Evolutionary conservation across 176 grass and related monocot genomes (phyloP).

Genomic region (Oryza officinalis): DNA sequence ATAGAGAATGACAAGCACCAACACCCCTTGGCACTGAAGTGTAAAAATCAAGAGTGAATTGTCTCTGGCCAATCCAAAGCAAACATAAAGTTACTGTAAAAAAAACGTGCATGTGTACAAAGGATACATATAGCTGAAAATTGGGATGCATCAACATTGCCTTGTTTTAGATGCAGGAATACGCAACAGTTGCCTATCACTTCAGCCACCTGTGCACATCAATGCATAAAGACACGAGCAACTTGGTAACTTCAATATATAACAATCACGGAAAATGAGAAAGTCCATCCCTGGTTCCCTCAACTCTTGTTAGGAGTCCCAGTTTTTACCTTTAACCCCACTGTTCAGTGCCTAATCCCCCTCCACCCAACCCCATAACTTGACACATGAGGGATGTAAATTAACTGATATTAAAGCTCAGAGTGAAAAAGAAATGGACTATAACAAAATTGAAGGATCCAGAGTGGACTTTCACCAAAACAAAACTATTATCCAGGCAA

Average conservation of each 20-base stretch:
- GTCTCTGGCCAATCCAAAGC: background rate
- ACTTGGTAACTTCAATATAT: background rate
- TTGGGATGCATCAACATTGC: constrained; percentile 73
- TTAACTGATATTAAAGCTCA: background rate
- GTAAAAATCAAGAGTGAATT: background rate
- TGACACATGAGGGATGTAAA: background rate
- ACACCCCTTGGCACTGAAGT: background rate
- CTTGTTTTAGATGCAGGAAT: constrained; percentile 85
- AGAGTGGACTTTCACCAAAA: background rate
- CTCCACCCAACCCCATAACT: no score
- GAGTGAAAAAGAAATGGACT: background rate
- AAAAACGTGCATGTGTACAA: constrained; percentile 3
- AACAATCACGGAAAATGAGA: background rate
- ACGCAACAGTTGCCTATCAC: constrained; percentile 66
- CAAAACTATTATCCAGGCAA: background rate
- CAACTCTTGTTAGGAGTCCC: background rate
- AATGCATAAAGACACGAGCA: constrained; percentile 16
- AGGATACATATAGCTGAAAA: constrained; percentile 99
- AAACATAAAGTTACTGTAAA: background rate
- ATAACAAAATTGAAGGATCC: background rate
- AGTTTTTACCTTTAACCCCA: background rate
- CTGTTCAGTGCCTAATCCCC: background rate
- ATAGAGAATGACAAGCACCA: background rate
- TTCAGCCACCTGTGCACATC: constrained; percentile 60
- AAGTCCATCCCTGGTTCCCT: background rate